phyloP scores from a whole-genome alignment of 305 asterid genomes.

The Nicotiana rustica region DNA sequence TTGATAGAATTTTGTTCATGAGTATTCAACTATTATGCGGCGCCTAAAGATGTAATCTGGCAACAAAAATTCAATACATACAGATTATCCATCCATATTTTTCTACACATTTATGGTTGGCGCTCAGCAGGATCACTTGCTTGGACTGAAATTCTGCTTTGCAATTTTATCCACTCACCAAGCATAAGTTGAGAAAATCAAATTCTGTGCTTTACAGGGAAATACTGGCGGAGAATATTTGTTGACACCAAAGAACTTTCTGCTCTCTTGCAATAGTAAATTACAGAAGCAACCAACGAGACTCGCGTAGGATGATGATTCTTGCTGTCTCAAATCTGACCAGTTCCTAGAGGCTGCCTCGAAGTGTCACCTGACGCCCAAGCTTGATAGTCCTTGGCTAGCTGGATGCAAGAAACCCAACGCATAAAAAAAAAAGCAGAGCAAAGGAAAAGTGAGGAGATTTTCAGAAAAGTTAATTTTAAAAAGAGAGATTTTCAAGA shows the following conservation, averaged over 20 bases:
- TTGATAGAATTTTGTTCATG: neutral
- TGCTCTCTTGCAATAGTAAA: neutral
- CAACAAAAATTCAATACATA: neutral
- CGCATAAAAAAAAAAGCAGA: neutral
- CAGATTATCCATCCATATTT: neutral
- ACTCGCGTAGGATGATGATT: slow-evolving; percentile 23
- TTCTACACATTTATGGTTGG: neutral
- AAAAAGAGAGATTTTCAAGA: neutral
- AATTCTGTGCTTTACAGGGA: slow-evolving; percentile 2
- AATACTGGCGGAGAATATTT: neutral
- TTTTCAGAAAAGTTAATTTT: no score
- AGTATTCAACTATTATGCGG: neutral
- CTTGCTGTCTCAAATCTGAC: slow-evolving; percentile 59
- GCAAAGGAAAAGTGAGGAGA: neutral
- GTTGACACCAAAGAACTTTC: neutral
- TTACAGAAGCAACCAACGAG: neutral
- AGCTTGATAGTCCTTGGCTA: slow-evolving; percentile 83
- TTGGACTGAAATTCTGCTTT: neutral
- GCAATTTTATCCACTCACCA: neutral
- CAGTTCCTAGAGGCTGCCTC: slow-evolving; percentile 91
- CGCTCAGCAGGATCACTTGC: neutral
- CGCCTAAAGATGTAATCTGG: slow-evolving; percentile 6
- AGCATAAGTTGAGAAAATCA: slow-evolving; percentile 20
- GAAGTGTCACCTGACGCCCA: slow-evolving; percentile 95
- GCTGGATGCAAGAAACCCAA: slow-evolving; percentile 49